phyloP scores from a whole-genome alignment of 768 basidiomycete species.

The Lactifluus echinatus region DNA sequence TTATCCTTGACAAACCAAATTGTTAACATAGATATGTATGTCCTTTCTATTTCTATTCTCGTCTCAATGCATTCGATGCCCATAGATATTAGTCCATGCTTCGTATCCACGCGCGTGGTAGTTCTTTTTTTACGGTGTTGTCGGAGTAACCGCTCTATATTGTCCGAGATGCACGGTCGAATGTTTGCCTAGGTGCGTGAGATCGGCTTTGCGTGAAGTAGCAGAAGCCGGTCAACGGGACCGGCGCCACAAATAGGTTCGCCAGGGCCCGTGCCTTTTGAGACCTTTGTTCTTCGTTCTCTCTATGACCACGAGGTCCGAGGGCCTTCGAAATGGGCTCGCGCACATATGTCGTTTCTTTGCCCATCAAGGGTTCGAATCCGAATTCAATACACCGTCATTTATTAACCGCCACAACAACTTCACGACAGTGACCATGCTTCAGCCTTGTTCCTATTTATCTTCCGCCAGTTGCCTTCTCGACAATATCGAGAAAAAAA shows the following conservation, averaged over 20 bases:
- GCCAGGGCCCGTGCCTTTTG: neutral
- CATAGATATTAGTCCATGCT: neutral
- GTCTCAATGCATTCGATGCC: neutral
- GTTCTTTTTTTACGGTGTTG: neutral
- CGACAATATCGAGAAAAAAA: neutral
- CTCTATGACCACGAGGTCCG: neutral
- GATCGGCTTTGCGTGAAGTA: neutral
- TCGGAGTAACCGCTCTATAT: neutral
- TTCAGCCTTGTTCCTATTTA: neutral
- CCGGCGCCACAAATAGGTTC: neutral
- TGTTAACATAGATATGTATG: neutral
- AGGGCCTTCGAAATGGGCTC: neutral
- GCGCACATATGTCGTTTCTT: neutral
- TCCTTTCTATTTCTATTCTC: neutral
- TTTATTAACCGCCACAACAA: neutral
- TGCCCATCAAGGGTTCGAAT: neutral
- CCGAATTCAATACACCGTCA: neutral
- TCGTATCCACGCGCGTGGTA: neutral
- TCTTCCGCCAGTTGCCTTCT: neutral
- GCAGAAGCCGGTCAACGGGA: neutral
- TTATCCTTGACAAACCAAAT: neutral
- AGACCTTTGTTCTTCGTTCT: neutral
- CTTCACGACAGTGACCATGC: neutral
- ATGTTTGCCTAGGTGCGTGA: neutral
- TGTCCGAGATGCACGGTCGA: neutral